phyloP scores from a whole-genome alignment of 257 asterid species.

The Solanum dulcamara region DNA sequence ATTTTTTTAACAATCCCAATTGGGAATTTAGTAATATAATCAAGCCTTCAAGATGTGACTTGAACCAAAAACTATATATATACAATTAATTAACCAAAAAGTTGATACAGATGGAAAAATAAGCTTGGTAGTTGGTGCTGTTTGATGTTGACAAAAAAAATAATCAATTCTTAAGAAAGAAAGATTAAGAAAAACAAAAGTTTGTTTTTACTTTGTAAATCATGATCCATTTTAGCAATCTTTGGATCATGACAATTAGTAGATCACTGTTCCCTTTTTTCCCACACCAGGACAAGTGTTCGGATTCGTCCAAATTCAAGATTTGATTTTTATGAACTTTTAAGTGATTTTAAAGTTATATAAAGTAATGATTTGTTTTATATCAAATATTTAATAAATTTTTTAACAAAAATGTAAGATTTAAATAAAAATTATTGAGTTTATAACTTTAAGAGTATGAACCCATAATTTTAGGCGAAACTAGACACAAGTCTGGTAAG shows the following conservation, averaged over 20 bases:
- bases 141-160: background rate
- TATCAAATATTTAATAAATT: background rate
- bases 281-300: background rate
- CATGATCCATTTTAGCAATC: background rate
- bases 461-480: too few relatives aligned
- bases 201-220: background rate
- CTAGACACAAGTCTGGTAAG: background rate
- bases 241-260: background rate
- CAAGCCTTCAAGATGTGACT: background rate
- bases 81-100: background rate
- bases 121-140: background rate
- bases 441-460: background rate
- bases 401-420: background rate
- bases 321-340: background rate
- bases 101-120: background rate
- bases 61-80: background rate
- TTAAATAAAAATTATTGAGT: background rate
- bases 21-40: background rate
- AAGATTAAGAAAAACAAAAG: background rate
- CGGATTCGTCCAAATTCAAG: accelerated
- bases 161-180: background rate
- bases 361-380: background rate
- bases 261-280: background rate
- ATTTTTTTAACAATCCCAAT: background rate
- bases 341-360: background rate